phyloP scores from a whole-genome alignment of 305 asterid genomes.

The Solanum chacoense region DNA sequence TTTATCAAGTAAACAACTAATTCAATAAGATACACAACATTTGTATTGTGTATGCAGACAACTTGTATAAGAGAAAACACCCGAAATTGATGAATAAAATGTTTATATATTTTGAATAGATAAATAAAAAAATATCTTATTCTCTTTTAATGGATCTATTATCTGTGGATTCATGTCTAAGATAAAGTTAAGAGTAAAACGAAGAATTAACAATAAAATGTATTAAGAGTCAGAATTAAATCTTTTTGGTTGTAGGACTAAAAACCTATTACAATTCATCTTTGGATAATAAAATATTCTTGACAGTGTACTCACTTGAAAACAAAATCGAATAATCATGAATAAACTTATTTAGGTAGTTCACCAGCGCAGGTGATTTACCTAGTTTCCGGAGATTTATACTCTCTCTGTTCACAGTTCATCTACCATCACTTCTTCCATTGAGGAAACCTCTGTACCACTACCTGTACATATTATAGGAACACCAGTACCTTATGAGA shows the following conservation, averaged over 20 bases:
- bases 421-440: constrained; percentile 40
- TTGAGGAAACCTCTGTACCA: constrained; percentile 76
- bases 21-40: no score
- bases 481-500: background rate
- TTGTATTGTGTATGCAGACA: no score
- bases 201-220: background rate
- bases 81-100: no score
- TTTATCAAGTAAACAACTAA: no score
- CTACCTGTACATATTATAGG: constrained; percentile 33
- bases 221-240: background rate
- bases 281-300: background rate
- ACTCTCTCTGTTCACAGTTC: background rate
- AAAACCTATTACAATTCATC: background rate
- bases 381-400: background rate
- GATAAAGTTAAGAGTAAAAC: background rate
- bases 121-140: background rate
- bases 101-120: no score
- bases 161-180: background rate
- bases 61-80: no score
- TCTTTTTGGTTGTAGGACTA: background rate
- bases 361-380: background rate
- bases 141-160: background rate
- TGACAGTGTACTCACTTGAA: background rate
- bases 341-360: background rate
- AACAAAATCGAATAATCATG: background rate